Percentiles rank a stretch among this genome's conserved stretches.
phyloP scores from a whole-genome alignment of 345 rosid species.

The Euclidium syriacum region DNA sequence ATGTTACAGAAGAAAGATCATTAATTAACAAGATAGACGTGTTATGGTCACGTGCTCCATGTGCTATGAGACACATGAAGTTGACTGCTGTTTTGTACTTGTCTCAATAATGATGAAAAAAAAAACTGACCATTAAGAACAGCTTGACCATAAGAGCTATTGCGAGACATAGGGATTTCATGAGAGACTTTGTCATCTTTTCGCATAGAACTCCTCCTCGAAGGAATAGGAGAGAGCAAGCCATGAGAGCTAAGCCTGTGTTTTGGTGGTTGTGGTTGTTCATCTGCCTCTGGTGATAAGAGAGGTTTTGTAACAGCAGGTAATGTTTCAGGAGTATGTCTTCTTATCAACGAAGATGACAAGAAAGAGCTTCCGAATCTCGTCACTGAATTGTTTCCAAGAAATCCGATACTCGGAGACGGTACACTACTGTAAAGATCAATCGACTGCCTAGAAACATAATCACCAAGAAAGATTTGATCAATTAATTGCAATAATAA shows the following conservation, averaged over 20 bases:
- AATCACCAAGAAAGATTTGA: slow-evolving; percentile 21
- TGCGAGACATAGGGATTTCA: slow-evolving; percentile 55
- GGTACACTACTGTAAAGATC: slow-evolving; percentile 88
- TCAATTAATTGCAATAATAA: too few relatives aligned
- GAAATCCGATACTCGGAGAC: slow-evolving; percentile 65
- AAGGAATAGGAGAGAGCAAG: slow-evolving; percentile 45
- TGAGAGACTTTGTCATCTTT: slow-evolving; percentile 46
- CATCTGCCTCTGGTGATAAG: slow-evolving; percentile 34
- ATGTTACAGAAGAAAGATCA: slow-evolving; percentile 1
- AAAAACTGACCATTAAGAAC: slow-evolving; percentile 73
- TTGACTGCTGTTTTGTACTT: slow-evolving; percentile 24
- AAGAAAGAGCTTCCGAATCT: slow-evolving; percentile 71
- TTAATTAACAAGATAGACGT: slow-evolving; percentile 1
- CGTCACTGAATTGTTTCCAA: slow-evolving; percentile 60
- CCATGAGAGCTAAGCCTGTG: slow-evolving; percentile 52
- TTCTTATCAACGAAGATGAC: slow-evolving; percentile 52
- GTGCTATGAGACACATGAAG: slow-evolving; percentile 14
- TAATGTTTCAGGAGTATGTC: slow-evolving; percentile 64
- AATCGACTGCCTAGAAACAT: slow-evolving; percentile 74
- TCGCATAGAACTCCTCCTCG: slow-evolving; percentile 30
- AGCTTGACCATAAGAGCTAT: slow-evolving; percentile 81
- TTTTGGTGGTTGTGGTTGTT: slow-evolving; percentile 22
- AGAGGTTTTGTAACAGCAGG: slow-evolving; percentile 50
- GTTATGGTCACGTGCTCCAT: slow-evolving; percentile 20
- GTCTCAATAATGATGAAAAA: background rate